Conservation (phyloP, 495 filamentous ascomycete genomes). For the Tuber indicum region DNA sequence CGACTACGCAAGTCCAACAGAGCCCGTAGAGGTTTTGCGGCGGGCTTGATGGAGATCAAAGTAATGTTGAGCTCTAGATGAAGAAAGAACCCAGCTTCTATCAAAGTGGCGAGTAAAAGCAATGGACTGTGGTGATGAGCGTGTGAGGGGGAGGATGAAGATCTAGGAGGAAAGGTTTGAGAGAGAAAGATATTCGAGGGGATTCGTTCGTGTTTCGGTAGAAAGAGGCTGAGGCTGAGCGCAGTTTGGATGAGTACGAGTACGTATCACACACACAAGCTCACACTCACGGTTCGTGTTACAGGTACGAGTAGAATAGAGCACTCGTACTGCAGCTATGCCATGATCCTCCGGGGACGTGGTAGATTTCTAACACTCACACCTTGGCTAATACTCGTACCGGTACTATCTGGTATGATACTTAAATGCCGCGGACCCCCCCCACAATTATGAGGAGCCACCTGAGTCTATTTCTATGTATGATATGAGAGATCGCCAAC, state of each 20-base stretch:
- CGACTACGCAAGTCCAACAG: constrained; percentile 11
- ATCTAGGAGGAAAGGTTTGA: not conserved
- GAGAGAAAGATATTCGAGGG: not conserved
- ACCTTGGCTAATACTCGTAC: not conserved
- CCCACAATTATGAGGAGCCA: not conserved
- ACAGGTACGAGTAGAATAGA: not conserved
- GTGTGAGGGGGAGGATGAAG: constrained; percentile 3
- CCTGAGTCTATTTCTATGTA: not conserved
- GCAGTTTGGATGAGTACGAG: not conserved
- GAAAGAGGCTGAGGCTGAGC: constrained; percentile 3
- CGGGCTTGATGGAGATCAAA: constrained; percentile 7
- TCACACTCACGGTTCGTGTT: not conserved
- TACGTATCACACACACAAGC: not conserved
- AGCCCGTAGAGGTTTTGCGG: constrained; percentile 8
- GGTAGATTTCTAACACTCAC: not conserved
- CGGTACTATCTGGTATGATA: not conserved
- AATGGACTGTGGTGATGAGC: constrained; percentile 25
- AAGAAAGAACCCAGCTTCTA: constrained; percentile 11
- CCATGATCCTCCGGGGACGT: not conserved
- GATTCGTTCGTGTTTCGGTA: not conserved
- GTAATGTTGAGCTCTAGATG: constrained; percentile 3
- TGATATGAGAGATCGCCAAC: not conserved
- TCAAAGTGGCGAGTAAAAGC: constrained; percentile 27
- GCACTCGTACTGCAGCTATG: not conserved
- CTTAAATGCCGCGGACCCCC: not conserved